phyloP scores from a whole-genome alignment of 257 asterid genomes.

The Thymus quinquecostatus region DNA sequence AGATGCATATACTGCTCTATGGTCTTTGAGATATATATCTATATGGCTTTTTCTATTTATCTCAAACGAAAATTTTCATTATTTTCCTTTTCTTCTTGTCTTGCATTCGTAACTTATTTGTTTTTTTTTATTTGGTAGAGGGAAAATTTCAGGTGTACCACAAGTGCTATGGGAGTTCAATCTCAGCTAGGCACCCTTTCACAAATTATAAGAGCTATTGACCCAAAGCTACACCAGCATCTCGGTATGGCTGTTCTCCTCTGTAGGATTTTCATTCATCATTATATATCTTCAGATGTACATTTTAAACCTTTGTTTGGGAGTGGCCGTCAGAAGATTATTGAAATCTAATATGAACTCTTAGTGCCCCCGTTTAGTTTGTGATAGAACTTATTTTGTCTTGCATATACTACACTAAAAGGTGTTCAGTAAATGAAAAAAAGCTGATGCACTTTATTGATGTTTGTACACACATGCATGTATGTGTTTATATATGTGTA shows the following conservation, averaged over 20 bases:
- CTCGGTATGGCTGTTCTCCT: constrained; percentile 66
- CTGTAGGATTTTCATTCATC: constrained; percentile 20
- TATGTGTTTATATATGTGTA: no score
- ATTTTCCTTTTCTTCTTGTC: constrained; percentile 7
- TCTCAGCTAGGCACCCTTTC: constrained; percentile 82
- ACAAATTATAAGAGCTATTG: constrained; percentile 80
- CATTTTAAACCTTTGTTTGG: no score
- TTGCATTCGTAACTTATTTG: constrained; percentile 34
- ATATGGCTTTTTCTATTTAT: constrained; percentile 18
- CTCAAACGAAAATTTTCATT: constrained; percentile 11
- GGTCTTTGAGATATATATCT: constrained; percentile 11
- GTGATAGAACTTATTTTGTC: constrained; percentile 21
- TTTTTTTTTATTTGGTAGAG: constrained; percentile 54
- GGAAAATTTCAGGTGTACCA: constrained; percentile 81
- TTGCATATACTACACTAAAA: no score
- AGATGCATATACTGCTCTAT: neutral
- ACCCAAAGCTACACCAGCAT: constrained; percentile 94
- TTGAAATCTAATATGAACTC: constrained; percentile 5
- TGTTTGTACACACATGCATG: no score
- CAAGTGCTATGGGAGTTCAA: constrained; percentile 90
- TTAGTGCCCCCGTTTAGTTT: constrained; percentile 7
- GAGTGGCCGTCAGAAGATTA: constrained; percentile 10
- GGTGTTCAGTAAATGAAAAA: no score
- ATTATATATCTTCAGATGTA: constrained; percentile 5
- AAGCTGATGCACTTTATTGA: no score